phyloP scores from a whole-genome alignment of 768 basidiomycete genomes.

The Suillus hirtellus region DNA sequence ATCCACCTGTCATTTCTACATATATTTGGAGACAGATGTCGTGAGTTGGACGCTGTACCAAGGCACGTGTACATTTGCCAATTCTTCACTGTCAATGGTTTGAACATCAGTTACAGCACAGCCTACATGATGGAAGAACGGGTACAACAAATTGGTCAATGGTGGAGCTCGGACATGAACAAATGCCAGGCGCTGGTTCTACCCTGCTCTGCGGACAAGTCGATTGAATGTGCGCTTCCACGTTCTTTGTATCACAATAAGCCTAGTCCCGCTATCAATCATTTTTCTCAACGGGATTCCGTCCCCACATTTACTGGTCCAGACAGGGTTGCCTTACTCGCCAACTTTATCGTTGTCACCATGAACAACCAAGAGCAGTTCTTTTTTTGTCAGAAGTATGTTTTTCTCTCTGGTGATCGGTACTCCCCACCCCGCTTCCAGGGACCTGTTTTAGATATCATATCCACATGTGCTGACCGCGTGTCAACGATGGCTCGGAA shows the following conservation, averaged over 20 bases:
- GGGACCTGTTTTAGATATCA: neutral
- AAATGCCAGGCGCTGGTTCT: neutral
- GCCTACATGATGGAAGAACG: neutral
- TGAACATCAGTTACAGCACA: neutral
- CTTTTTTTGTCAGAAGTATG: neutral
- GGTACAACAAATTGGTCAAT: no score
- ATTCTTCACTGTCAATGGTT: no score
- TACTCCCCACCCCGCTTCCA: neutral
- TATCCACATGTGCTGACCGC: neutral
- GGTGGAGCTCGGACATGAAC: no score
- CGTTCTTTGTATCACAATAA: neutral
- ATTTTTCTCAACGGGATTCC: neutral
- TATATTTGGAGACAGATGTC: neutral
- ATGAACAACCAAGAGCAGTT: neutral
- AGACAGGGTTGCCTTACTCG: neutral
- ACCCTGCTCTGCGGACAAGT: neutral
- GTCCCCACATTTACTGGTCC: neutral
- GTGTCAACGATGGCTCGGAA: neutral
- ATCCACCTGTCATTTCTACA: neutral
- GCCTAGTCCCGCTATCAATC: neutral
- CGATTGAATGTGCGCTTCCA: neutral
- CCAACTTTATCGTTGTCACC: conserved; percentile 1
- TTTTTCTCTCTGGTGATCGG: neutral
- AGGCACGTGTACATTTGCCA: neutral
- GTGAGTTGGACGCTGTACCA: neutral